Evolutionary conservation across 2,329 filamentous ascomycete species (phyloP).

Genomic region (Fusarium continuum): DNA sequence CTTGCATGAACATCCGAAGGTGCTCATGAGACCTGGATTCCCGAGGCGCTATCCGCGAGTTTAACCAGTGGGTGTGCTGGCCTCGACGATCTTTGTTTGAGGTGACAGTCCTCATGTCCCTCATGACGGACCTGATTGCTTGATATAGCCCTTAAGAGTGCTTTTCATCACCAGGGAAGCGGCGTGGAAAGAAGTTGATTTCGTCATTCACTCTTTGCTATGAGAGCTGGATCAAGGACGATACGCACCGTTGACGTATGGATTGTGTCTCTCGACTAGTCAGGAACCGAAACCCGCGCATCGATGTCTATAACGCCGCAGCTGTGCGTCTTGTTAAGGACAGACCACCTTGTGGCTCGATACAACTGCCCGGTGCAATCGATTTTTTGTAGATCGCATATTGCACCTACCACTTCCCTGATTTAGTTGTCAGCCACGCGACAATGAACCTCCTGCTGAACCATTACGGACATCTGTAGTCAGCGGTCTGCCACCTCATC

Average conservation of each 20-base stretch:
- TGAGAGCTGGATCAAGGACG: conserved; percentile 11
- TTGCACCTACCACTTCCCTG: conserved; percentile 33
- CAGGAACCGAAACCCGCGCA: conserved; percentile 34
- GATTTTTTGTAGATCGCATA: conserved; percentile 25
- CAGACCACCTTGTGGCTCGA: conserved; percentile 23
- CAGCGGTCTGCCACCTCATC: conserved; percentile 8
- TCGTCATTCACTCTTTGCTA: conserved; percentile 27
- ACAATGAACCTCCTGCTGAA: conserved; percentile 12
- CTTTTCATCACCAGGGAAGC: conserved; percentile 8
- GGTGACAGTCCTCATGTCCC: conserved; percentile 13
- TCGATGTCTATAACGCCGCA: conserved; percentile 31
- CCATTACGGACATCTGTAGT: not conserved
- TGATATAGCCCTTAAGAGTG: conserved; percentile 11
- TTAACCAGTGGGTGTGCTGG: conserved; percentile 25
- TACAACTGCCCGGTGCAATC: conserved; percentile 17
- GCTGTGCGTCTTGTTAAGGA: conserved; percentile 16
- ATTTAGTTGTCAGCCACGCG: conserved; percentile 37
- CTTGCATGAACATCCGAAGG: conserved; percentile 35
- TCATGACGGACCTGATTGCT: conserved; percentile 10
- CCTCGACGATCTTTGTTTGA: conserved; percentile 13
- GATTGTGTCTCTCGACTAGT: conserved; percentile 28
- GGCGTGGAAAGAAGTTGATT: conserved; percentile 1
- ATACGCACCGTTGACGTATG: conserved; percentile 34
- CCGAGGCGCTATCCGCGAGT: conserved; percentile 30
- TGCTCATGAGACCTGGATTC: conserved; percentile 37